phyloP scores from a whole-genome alignment of 208 protist genomes.

The Naegleria fowleri region DNA sequence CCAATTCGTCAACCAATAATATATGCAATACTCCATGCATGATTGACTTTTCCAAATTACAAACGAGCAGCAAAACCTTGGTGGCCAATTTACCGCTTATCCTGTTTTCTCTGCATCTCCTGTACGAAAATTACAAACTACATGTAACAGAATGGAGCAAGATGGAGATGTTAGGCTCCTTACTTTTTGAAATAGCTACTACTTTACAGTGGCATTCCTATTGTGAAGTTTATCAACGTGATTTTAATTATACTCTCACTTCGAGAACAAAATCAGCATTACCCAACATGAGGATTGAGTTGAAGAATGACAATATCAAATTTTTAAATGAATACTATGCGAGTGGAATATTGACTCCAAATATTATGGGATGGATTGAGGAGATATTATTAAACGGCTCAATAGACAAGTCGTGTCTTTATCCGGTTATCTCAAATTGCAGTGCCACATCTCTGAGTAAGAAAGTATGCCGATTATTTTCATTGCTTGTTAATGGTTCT shows the following conservation, averaged over 20 bases:
- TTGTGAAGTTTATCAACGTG: neutral
- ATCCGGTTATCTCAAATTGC: neutral
- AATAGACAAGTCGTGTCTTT: neutral
- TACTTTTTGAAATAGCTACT: neutral
- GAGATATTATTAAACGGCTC: neutral
- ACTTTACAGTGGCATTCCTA: neutral
- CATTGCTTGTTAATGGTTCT: neutral
- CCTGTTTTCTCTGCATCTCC: neutral
- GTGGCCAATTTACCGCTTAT: neutral
- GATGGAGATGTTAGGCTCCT: too few species aligned
- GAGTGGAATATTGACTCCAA: neutral
- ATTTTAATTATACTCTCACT: neutral
- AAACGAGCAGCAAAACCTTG: neutral
- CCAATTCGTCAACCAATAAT: neutral
- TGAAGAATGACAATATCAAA: neutral
- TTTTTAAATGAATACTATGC: neutral
- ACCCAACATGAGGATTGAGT: neutral
- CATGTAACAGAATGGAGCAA: neutral
- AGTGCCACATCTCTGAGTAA: too few species aligned
- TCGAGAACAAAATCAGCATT: neutral
- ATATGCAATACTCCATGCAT: neutral
- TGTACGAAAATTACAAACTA: conserved; percentile 7
- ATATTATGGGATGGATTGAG: neutral
- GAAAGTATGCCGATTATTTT: neutral
- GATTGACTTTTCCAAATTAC: neutral